phyloP scores from a whole-genome alignment of 1,284 basidiomycete species.

The Cryptococcus amylolentus region DNA sequence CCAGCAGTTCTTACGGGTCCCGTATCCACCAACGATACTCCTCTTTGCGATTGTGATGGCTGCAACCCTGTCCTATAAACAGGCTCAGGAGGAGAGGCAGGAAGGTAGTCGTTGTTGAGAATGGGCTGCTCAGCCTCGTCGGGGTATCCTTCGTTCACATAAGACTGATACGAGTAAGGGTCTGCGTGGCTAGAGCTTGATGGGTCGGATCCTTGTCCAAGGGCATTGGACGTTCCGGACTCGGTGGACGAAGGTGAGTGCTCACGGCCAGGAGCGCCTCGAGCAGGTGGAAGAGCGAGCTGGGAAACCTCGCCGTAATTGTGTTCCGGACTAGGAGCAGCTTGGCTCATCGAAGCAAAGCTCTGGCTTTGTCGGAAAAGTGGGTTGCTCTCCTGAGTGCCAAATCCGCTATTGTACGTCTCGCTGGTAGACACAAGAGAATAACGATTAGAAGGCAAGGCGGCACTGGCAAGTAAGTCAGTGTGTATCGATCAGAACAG shows the following conservation, averaged over 20 bases:
- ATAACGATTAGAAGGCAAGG: constrained; percentile 55
- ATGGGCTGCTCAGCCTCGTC: constrained; percentile 60
- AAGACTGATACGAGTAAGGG: constrained; percentile 18
- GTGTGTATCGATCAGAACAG: neutral
- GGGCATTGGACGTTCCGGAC: constrained; percentile 25
- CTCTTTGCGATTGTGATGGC: constrained; percentile 51
- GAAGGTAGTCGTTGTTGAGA: constrained; percentile 30
- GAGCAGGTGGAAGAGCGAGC: constrained; percentile 56
- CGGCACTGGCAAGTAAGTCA: constrained; percentile 8
- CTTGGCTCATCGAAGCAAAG: constrained; percentile 49
- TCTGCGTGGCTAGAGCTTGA: neutral
- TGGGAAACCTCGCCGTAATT: constrained; percentile 51
- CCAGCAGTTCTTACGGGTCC: constrained; percentile 73
- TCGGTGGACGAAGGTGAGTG: constrained; percentile 41
- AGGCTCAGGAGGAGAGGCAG: neutral
- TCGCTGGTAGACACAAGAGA: constrained; percentile 74
- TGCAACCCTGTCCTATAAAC: constrained; percentile 6
- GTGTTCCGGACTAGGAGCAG: constrained; percentile 59
- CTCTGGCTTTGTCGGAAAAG: constrained; percentile 39
- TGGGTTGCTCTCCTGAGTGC: constrained; percentile 46
- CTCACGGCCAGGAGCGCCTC: constrained; percentile 39
- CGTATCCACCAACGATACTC: constrained; percentile 69
- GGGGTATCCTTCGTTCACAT: constrained; percentile 18
- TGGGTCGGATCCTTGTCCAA: neutral
- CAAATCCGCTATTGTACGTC: constrained; percentile 52